Percentiles rank a stretch among this genome's conserved stretches.
phyloP scores from a whole-genome alignment of 192 early-diverging fungal species.

The Ambispora gerdemannii region DNA sequence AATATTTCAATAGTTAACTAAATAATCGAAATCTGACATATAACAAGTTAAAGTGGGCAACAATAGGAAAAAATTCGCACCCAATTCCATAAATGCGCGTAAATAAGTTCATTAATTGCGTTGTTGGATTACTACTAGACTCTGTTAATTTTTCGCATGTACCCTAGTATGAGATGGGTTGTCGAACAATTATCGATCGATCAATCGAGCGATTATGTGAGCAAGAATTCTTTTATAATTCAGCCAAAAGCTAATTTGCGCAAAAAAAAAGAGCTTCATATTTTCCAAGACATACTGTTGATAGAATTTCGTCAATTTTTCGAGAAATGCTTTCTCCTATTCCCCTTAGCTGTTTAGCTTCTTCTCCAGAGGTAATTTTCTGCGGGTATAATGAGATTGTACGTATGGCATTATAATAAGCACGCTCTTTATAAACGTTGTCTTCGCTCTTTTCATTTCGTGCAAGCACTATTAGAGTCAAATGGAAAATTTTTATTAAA shows the following conservation, averaged over 20 bases:
- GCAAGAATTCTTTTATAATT: background rate
- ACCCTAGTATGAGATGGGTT: constrained; percentile 9
- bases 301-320: constrained; percentile 30
- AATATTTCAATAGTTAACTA: no score
- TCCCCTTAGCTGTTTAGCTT: constrained; percentile 14
- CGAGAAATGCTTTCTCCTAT: constrained; percentile 21
- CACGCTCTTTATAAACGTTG: constrained; percentile 24
- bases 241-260: background rate
- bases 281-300: constrained; percentile 19
- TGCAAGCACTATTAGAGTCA: constrained; percentile 6
- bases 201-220: no score
- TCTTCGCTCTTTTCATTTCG: background rate
- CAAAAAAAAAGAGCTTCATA: no score
- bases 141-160: constrained; percentile 2
- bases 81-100: constrained; percentile 18
- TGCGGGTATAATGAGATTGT: constrained; percentile 14
- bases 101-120: constrained; percentile 14
- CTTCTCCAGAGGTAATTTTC: constrained; percentile 23
- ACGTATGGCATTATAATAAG: constrained; percentile 24
- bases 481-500: background rate
- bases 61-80: no score
- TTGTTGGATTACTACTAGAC: background rate
- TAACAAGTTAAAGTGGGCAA: background rate
- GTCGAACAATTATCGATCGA: background rate
- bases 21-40: no score